phyloP scores from a whole-genome alignment of 202 grass and related monocot genomes.

The Dendrocalamus latiflorus region DNA sequence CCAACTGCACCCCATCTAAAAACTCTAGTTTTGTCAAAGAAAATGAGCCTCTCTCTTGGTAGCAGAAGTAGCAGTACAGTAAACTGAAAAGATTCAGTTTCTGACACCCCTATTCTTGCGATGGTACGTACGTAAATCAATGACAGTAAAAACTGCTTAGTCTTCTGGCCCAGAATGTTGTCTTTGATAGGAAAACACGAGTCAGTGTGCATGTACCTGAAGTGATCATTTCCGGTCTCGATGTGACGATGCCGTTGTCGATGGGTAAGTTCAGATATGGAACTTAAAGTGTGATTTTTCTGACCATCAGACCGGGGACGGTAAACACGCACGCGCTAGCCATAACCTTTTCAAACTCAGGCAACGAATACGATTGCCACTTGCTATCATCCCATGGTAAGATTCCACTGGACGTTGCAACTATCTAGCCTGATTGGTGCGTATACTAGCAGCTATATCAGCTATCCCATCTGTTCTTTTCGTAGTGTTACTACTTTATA shows the following conservation, averaged over 20 bases:
- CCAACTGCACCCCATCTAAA: too few relatives aligned
- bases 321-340: not conserved
- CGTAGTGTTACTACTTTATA: too few relatives aligned
- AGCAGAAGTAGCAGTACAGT: too few relatives aligned
- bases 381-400: not conserved
- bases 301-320: not conserved
- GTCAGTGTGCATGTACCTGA: not conserved
- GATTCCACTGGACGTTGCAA: slow-evolving; percentile 6
- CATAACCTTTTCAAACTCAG: not conserved
- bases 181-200: too few relatives aligned
- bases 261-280: not conserved
- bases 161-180: too few relatives aligned
- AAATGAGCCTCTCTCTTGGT: too few relatives aligned
- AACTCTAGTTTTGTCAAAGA: too few relatives aligned
- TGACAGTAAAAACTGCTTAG: too few relatives aligned
- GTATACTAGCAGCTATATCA: not conserved
- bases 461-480: not conserved
- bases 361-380: not conserved
- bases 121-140: too few relatives aligned
- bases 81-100: too few relatives aligned
- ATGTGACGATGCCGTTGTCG: not conserved
- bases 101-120: too few relatives aligned
- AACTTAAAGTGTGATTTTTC: not conserved
- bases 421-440: not conserved
- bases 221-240: not conserved